Conservation (phyloP, 75 land plant species). For the Cupressus sempervirens region DNA sequence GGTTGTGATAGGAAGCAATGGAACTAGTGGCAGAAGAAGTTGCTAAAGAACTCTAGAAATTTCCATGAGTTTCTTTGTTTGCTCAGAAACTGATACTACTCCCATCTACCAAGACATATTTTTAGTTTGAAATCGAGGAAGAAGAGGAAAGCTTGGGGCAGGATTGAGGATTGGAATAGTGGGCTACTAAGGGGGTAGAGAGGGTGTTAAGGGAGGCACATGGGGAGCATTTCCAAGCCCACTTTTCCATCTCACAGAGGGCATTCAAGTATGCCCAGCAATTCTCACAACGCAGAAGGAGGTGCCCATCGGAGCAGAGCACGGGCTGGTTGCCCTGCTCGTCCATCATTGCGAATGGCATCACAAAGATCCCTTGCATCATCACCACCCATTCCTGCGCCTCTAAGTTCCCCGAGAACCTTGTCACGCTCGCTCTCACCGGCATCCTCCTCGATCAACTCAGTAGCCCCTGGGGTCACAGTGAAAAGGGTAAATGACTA, state of each 20-base stretch:
- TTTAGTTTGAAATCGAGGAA: constrained; percentile 89
- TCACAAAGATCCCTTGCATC: constrained; percentile 84
- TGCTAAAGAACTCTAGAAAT: no score
- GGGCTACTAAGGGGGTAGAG: constrained; percentile 37
- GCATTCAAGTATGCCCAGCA: constrained; percentile 93
- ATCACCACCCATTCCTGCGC: constrained; percentile 70
- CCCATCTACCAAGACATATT: no score
- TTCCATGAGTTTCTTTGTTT: no score
- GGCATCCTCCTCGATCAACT: constrained; percentile 48
- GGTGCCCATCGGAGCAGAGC: constrained; percentile 51
- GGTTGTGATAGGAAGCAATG: no score
- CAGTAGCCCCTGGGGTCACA: no score
- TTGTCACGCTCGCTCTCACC: constrained; percentile 57
- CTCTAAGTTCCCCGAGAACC: constrained; percentile 68
- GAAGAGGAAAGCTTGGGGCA: constrained; percentile 79
- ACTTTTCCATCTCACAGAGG: constrained; percentile 80
- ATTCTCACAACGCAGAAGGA: constrained; percentile 90
- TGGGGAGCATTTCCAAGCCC: constrained; percentile 85
- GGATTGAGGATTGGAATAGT: constrained; percentile 48
- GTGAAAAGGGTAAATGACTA: no score
- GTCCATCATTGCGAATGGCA: constrained; percentile 78
- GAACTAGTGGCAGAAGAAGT: no score
- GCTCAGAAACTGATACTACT: no score
- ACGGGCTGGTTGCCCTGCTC: constrained; percentile 66
- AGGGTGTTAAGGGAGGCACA: constrained; percentile 80